Evolutionary conservation across 768 basidiomycete genomes (phyloP).

Genomic region (Cystobasidium onofrii): DNA sequence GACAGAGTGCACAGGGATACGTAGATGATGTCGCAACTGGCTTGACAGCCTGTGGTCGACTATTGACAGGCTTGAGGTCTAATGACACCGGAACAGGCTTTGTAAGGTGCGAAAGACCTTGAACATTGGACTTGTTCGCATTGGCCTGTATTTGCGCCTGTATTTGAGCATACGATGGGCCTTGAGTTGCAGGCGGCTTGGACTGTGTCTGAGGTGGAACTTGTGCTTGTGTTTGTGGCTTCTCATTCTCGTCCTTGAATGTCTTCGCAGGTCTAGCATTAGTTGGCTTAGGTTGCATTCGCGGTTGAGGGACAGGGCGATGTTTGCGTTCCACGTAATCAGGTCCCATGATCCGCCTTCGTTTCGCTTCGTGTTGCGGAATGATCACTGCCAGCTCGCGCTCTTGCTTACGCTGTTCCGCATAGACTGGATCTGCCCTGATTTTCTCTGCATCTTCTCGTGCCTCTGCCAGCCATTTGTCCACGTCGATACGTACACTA

Average conservation of each 20-base stretch:
- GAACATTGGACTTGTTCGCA: neutral
- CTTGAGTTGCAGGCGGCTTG: neutral
- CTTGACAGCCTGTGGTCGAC: neutral
- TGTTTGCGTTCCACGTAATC: constrained; percentile 16
- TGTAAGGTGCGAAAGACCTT: neutral
- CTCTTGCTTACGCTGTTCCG: neutral
- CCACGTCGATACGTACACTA: constrained; percentile 90
- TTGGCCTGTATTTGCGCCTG: neutral
- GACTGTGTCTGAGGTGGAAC: neutral
- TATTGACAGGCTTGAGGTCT: constrained; percentile 2
- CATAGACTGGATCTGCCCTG: constrained; percentile 24
- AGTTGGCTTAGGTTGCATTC: constrained; percentile 11
- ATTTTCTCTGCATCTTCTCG: constrained; percentile 50
- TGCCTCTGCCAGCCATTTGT: constrained; percentile 66
- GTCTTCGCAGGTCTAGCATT: neutral
- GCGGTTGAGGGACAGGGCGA: neutral
- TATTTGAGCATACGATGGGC: neutral
- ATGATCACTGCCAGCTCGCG: neutral
- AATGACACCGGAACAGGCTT: neutral
- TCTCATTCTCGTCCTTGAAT: neutral
- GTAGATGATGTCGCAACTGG: neutral
- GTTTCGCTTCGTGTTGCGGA: constrained; percentile 25
- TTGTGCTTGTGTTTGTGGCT: neutral
- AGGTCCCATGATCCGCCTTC: neutral
- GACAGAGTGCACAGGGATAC: constrained; percentile 40